Percentiles rank a stretch among this genome's conserved stretches.
Conservation (phyloP, 352 stramenopile genomes). For the Phytophthora sojae region DNA sequence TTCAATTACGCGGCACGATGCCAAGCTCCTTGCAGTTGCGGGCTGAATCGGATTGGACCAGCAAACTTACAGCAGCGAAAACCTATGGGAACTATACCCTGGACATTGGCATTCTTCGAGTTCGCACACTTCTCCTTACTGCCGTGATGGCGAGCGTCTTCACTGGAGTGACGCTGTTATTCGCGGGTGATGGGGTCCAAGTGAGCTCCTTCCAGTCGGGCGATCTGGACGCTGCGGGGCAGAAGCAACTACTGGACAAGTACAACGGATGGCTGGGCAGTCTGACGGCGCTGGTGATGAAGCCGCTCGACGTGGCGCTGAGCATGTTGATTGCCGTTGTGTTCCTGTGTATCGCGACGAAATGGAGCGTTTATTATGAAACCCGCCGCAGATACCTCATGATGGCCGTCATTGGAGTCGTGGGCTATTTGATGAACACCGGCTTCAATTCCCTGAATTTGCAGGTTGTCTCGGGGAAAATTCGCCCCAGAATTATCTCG, state of each 20-base stretch:
- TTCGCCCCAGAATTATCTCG: background rate
- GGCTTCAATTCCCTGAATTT: slow-evolving; percentile 25
- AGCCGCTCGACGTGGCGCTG: slow-evolving; percentile 15
- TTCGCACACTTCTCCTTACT: slow-evolving; percentile 1
- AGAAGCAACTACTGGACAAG: slow-evolving; percentile 19
- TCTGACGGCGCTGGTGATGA: slow-evolving; percentile 16
- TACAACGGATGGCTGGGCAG: slow-evolving; percentile 13
- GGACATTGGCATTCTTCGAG: slow-evolving; percentile 7
- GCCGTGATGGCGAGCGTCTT: background rate
- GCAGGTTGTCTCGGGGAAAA: slow-evolving; percentile 13
- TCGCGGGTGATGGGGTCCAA: slow-evolving; percentile 11
- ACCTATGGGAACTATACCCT: background rate
- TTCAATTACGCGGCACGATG: background rate
- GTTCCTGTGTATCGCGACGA: slow-evolving; percentile 11
- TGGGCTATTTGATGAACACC: slow-evolving; percentile 25
- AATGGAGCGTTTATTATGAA: slow-evolving; percentile 11
- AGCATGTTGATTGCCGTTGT: slow-evolving; percentile 19
- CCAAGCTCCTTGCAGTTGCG: background rate
- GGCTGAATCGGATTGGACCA: background rate
- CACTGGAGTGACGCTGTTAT: slow-evolving; percentile 6
- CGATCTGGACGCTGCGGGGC: slow-evolving; percentile 8
- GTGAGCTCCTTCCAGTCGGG: slow-evolving; percentile 10
- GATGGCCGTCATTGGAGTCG: slow-evolving; percentile 11
- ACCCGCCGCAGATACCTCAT: slow-evolving; percentile 9
- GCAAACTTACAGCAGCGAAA: background rate